Evolutionary conservation across 306 rosid species (phyloP), one percentile per base, ranked within the genome.

Genomic region (Cicer yamashitae): DNA sequence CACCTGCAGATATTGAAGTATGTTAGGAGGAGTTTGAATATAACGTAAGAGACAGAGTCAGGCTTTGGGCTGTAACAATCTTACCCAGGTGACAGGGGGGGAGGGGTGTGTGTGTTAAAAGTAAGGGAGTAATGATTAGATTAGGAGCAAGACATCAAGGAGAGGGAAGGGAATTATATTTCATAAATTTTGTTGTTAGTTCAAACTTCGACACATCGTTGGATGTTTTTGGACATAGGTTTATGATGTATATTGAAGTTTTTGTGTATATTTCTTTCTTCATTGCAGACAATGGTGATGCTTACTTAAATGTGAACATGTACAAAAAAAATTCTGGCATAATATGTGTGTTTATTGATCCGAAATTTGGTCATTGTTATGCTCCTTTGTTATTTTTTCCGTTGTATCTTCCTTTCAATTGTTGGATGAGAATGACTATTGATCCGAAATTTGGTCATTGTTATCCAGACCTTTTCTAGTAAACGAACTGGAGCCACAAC

Each of bases 401-500:
- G 2, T 51, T 22, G 44, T 60, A 34, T 10, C 67, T 57, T 67
- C 66, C 65, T 76, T 57, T 68, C 63, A 71, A 17, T 61, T 71
- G 57, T 76, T 82, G 74, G 25, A 46, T 60, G 75, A 66, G 59
- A 74, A 62, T 47, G 54, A 40, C 71, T 82, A 51, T 69, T 66
- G 41, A 84, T 78, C 56, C 64, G 46, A 80, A 72, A 76, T 52
- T 34, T 51, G 13, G 76, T 76, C 73, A 61, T 38, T 89, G 65
- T 86, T 84, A 70, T 77, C 51, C 90, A 91, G 98, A 72, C 97
- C 98, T 71, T 94, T 88, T 80, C 81, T 94, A 51, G 98, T 94
- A 38, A 94, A 94, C 75, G 96, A 94, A 80, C 74, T 94, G 83
- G 97, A 91, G 81, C 97, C 90, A 0, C 98, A 94, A 37, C 92